Evolutionary conservation across 2,329 filamentous ascomycete species (phyloP), one percentile per base, ranked within the genome.

Genomic region (Sclerotinia minor): DNA sequence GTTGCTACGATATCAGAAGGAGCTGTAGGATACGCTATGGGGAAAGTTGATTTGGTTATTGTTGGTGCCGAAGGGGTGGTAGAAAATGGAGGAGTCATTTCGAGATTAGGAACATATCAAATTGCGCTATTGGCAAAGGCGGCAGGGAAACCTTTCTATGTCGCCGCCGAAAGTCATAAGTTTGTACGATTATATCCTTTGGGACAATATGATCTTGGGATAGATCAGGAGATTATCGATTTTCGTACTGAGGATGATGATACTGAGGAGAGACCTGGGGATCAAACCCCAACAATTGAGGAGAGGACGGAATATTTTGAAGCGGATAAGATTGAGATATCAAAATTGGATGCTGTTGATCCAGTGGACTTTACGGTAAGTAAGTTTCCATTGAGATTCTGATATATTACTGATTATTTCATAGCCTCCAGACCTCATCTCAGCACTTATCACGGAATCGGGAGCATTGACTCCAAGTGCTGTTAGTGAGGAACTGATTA

Each of bases 151-250:
- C 91, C 91, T 0, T 92, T 98, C 73, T 97, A 96, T 76, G 93
- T 97, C 24, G 93, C 95, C 6, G 91, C 91, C 1, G 95, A 99
- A 81, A 96, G 92, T 75, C 95, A 99, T 83, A 99, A 99, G 81
- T 97, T 99, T 77, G 92, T 96, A 57, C 86, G 93, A 74, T 84
- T 95, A 67, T 95, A 94, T 75, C 92, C 94, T 1, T 81, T 95
- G 29, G 88, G 89, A 71, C 92, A 97, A 79, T 87, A 89, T 69
- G 91, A 95, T 76, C 81, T 96, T 68, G 91, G 91, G 0, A 88
- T 96, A 72, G 85, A 90, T 76, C 92, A 97, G 79, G 84, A 87
- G 45, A 85, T 96, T 19, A 83, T 95, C 69, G 87, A 92, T 60
- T 96, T 95, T 77, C 83, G 83, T 73, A 87, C 86, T 1, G 82